Conservation (phyloP, 306 rosid species). For the Mimosa pudica region DNA sequence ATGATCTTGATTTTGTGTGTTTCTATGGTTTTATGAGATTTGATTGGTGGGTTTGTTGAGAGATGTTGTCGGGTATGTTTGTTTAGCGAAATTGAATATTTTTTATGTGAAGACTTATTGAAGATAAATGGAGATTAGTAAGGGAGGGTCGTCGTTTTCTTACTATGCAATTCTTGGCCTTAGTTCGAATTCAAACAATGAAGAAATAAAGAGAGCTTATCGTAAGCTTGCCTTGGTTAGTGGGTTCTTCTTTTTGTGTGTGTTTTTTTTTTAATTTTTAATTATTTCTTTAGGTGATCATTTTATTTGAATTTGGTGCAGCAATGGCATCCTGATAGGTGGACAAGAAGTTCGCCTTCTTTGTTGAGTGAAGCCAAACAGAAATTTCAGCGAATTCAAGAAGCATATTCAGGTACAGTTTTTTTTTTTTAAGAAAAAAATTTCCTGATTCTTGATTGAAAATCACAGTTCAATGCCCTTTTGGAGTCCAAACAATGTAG, state of each 20-base stretch:
- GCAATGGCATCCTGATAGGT: slow-evolving; percentile 93
- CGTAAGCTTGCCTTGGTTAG: slow-evolving; percentile 82
- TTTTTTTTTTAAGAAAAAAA: neutral
- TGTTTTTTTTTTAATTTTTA: neutral
- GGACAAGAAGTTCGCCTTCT: slow-evolving; percentile 62
- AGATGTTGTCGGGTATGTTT: neutral
- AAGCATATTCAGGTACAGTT: slow-evolving; percentile 77
- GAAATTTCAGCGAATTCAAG: slow-evolving; percentile 77
- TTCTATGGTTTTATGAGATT: neutral
- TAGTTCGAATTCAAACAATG: slow-evolving; percentile 41
- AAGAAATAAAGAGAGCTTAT: slow-evolving; percentile 77
- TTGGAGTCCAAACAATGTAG: neutral
- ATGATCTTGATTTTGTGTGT: neutral
- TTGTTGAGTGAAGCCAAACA: slow-evolving; percentile 58
- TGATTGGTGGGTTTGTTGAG: neutral
- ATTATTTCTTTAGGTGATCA: neutral
- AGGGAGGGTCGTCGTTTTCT: slow-evolving; percentile 28
- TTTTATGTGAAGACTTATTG: neutral
- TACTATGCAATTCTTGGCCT: slow-evolving; percentile 76
- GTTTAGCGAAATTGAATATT: neutral
- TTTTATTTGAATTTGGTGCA: slow-evolving; percentile 30
- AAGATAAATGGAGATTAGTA: slow-evolving; percentile 38
- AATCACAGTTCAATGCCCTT: neutral
- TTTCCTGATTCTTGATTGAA: neutral
- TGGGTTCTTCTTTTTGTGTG: neutral